Evolutionary conservation across 805 yeast genomes (phyloP).

Genomic region (Wickerhamomyces mucosus): DNA sequence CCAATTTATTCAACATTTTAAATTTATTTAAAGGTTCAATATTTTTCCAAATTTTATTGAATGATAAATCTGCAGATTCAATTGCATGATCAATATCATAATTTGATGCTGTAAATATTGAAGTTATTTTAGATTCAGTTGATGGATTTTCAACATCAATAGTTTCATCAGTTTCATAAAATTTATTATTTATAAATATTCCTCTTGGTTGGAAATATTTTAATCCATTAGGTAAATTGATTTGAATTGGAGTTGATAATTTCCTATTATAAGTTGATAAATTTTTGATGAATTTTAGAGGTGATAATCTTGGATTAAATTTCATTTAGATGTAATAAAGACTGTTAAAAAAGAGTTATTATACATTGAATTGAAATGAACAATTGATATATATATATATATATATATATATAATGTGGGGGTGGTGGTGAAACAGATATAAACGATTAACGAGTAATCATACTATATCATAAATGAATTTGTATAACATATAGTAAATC

Average conservation of each 20-base stretch:
- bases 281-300: constrained; percentile 1
- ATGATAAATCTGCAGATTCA: constrained; percentile 56
- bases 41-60: constrained; percentile 47
- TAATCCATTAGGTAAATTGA: constrained; percentile 57
- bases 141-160: constrained; percentile 47
- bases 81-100: constrained; percentile 67
- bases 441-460: no score
- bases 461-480: no score
- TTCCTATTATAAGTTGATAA: constrained; percentile 14
- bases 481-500: no score
- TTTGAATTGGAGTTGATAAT: constrained; percentile 25
- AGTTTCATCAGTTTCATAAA: constrained; percentile 49
- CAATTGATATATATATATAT: no score
- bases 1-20: constrained; percentile 44
- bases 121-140: constrained; percentile 51
- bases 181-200: constrained; percentile 80
- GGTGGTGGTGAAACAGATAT: no score
- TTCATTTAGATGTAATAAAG: no score
- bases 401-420: no score
- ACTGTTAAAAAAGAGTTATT: no score
- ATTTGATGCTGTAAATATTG: constrained; percentile 47
- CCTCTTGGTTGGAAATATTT: constrained; percentile 78
- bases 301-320: no score
- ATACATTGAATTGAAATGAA: no score
- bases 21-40: constrained; percentile 51